Conservation (phyloP, 2,329 filamentous ascomycete species). For the Xylariales sp. region DNA sequence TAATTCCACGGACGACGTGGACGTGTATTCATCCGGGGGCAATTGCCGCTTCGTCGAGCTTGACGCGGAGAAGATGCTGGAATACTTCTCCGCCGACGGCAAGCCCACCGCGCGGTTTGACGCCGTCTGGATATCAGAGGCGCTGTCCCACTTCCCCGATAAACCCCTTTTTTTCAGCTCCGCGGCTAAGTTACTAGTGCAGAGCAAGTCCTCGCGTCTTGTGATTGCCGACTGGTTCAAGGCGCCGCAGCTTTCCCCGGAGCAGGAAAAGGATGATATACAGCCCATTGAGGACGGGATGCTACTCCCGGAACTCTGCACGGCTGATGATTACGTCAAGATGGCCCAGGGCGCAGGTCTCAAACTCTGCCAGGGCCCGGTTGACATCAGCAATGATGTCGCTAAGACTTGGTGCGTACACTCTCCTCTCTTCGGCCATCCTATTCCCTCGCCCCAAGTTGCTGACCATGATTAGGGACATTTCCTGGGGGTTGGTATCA, state of each 20-base stretch:
- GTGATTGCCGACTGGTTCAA: conserved; percentile 73
- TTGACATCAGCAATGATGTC: conserved; percentile 69
- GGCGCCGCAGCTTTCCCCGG: conserved; percentile 56
- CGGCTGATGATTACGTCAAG: conserved; percentile 63
- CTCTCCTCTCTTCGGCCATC: background rate
- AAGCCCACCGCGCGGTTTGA: conserved; percentile 56
- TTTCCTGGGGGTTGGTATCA: conserved; percentile 70
- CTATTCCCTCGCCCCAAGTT: background rate
- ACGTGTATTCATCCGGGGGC: conserved; percentile 40
- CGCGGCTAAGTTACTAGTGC: conserved; percentile 59
- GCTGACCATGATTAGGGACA: conserved; percentile 60
- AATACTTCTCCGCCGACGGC: conserved; percentile 57
- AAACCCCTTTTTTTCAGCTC: conserved; percentile 70
- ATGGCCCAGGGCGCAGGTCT: conserved; percentile 63
- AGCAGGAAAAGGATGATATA: conserved; percentile 62
- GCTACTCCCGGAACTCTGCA: conserved; percentile 68
- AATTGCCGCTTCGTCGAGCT: conserved; percentile 67
- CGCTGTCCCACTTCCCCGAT: conserved; percentile 69
- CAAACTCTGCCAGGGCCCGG: conserved; percentile 57
- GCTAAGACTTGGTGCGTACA: conserved; percentile 67
- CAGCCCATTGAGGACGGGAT: conserved; percentile 72
- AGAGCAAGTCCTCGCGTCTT: conserved; percentile 62
- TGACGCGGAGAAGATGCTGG: conserved; percentile 70
- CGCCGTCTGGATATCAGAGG: conserved; percentile 71
- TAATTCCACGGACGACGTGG: background rate